Conservation (phyloP, 805 yeast species). For the Pichia nanzhaoensis region DNA sequence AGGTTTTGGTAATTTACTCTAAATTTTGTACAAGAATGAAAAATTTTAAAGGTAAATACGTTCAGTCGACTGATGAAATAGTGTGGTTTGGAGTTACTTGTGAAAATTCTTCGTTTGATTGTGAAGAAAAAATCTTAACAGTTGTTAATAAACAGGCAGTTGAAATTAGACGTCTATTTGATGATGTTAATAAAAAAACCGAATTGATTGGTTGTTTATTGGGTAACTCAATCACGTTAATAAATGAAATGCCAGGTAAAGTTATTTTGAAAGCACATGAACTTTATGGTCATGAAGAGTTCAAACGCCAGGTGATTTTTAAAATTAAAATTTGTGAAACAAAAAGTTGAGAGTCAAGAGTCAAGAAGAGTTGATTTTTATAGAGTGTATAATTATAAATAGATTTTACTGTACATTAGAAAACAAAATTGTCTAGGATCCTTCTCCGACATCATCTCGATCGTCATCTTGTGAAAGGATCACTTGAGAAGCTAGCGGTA, state of each 20-base stretch:
- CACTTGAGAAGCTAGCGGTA: conserved; percentile 32
- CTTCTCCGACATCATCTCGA: conserved; percentile 3
- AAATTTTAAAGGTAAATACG: conserved; percentile 18
- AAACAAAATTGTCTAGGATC: too few relatives aligned
- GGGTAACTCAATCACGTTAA: conserved; percentile 20
- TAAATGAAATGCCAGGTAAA: conserved; percentile 26
- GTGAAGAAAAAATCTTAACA: conserved; percentile 21
- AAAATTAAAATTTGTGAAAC: conserved; percentile 3
- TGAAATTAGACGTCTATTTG: conserved; percentile 25
- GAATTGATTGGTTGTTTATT: conserved; percentile 22
- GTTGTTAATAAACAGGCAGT: conserved; percentile 20
- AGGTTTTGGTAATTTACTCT: conserved; percentile 26
- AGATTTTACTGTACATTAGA: too few relatives aligned
- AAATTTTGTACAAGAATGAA: conserved; percentile 25
- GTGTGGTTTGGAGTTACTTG: conserved; percentile 24
- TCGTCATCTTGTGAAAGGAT: conserved; percentile 19
- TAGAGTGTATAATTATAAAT: neutral
- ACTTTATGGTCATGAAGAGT: conserved; percentile 6
- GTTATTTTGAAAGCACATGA: conserved; percentile 21
- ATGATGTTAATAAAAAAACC: conserved; percentile 17
- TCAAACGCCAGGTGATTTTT: conserved; percentile 6
- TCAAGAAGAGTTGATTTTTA: neutral
- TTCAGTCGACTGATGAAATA: conserved; percentile 23
- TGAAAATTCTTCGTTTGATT: conserved; percentile 24
- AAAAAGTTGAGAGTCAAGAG: neutral